Evolutionary conservation across 1,139 yeast genomes (phyloP), one percentile per base, ranked within the genome.

Genomic region (Lodderomyces margitis): DNA sequence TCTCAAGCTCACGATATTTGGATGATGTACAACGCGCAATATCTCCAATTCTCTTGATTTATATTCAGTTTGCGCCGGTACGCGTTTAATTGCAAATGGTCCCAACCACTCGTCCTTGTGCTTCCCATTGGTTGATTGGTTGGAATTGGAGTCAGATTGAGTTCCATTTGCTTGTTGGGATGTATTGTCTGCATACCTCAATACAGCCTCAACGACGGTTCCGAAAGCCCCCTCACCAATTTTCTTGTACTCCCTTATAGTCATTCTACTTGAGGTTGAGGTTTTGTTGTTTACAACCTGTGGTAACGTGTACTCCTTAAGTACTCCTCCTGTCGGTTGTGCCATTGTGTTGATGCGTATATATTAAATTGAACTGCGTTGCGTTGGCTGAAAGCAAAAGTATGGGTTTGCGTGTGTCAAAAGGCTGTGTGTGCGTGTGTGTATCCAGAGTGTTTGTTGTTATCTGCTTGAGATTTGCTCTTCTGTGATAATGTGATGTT

Each of bases 191-290:
- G 53, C 59, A 40, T 63, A 57, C 47, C 63, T 66, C 46, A 80
- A 66, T 46, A 78, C 77, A 1, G 94, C 91, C 57, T 84, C 89
- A 10, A 83, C 83, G 16, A 85, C 94, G 1, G 88, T 83, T 36
- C 94, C 94, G 57, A 85, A 85, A 3, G 94, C 92, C 30, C 94
- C 94, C 60, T 84, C 88, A 5, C 94, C 94, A 38, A 85, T 83
- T 53, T 80, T 78, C 49, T 81, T 81, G 58, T 81, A 80, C 55
- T 85, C 92, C 49, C 75, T 78, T 21, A 85, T 77, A 33, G 80
- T 65, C 92, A 85, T 85, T 45, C 80, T 76, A 49, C 73, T 68
- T 11, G 78, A 65, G 14, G 64, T 60, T 33, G 75, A 73, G 2
- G 83, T 71, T 45, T 71, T 66, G 57, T 80, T 83, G 43, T 82